Conservation (phyloP, 768 basidiomycete genomes). For the Leccinum sublutescens region DNA sequence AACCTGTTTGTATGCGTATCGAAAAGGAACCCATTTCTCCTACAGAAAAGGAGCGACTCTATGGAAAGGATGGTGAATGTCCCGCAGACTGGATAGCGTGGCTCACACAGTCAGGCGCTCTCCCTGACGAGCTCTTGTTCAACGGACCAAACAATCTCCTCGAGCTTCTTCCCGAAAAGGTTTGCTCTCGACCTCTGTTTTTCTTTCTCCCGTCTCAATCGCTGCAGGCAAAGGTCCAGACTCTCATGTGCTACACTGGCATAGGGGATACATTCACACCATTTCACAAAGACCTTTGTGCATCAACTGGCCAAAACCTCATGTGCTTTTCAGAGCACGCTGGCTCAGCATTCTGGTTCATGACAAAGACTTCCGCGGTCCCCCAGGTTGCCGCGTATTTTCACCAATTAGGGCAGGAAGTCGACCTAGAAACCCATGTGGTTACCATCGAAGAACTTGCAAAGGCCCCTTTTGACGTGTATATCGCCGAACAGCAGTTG, state of each 20-base stretch:
- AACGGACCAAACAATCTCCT: constrained; percentile 56
- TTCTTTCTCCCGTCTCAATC: constrained; percentile 3
- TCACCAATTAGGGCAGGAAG: constrained; percentile 36
- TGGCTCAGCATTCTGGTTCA: constrained; percentile 84
- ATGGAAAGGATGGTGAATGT: constrained; percentile 77
- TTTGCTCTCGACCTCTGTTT: constrained; percentile 29
- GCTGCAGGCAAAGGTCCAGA: constrained; percentile 60
- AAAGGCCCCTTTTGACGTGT: constrained; percentile 65
- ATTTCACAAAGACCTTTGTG: constrained; percentile 83
- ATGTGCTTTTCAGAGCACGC: constrained; percentile 78
- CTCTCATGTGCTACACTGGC: constrained; percentile 84
- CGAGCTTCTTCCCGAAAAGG: constrained; percentile 50
- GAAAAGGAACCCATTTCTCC: not conserved
- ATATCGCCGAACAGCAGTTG: constrained; percentile 66
- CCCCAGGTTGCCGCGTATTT: constrained; percentile 59
- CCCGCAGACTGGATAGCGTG: constrained; percentile 65
- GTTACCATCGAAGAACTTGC: constrained; percentile 62
- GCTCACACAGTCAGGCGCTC: constrained; percentile 43
- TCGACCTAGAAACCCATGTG: constrained; percentile 74
- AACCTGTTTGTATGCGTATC: not conserved
- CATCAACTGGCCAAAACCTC: constrained; percentile 80
- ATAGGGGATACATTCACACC: constrained; percentile 82
- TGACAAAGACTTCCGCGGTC: constrained; percentile 65
- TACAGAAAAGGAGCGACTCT: constrained; percentile 59
- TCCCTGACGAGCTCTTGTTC: constrained; percentile 57